phyloP scores from a whole-genome alignment of 805 yeast genomes.

The Wickerhamiella occidentalis region DNA sequence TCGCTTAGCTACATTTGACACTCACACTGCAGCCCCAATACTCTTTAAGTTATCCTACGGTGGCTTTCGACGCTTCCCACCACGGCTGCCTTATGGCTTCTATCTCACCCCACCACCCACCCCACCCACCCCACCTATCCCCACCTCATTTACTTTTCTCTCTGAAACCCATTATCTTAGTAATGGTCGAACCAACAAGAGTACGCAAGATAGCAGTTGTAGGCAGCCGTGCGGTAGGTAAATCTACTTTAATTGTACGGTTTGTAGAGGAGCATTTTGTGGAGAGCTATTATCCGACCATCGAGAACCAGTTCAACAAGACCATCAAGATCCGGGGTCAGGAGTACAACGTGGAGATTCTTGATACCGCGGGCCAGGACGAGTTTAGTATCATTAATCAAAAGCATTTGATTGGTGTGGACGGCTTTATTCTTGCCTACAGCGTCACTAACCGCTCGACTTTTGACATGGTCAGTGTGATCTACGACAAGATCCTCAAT shows the following conservation, averaged over 20 bases:
- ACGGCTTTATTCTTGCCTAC: slow-evolving; percentile 72
- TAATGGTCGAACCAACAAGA: slow-evolving; percentile 23
- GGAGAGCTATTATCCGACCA: slow-evolving; percentile 83
- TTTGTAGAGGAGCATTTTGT: slow-evolving; percentile 82
- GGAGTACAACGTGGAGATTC: slow-evolving; percentile 68
- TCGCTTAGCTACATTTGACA: too few species aligned
- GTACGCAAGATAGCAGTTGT: slow-evolving; percentile 66
- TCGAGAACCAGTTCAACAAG: slow-evolving; percentile 73
- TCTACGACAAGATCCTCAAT: slow-evolving; percentile 74
- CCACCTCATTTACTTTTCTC: neutral
- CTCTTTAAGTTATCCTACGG: too few species aligned
- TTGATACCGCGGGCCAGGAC: slow-evolving; percentile 92
- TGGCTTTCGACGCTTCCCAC: too few species aligned
- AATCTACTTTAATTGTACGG: slow-evolving; percentile 73
- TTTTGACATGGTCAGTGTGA: slow-evolving; percentile 61
- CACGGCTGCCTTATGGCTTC: too few species aligned
- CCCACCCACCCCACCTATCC: neutral
- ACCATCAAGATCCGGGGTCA: slow-evolving; percentile 55
- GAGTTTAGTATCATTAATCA: slow-evolving; percentile 72
- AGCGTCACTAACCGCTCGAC: slow-evolving; percentile 68
- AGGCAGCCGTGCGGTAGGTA: slow-evolving; percentile 78
- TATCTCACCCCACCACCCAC: too few species aligned
- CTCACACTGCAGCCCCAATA: too few species aligned
- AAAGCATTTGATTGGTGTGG: slow-evolving; percentile 66
- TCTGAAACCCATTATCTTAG: too few species aligned